Base-by-base conservation (phyloP, 768 basidiomycete species). In the Mycena polygramma region DNA sequence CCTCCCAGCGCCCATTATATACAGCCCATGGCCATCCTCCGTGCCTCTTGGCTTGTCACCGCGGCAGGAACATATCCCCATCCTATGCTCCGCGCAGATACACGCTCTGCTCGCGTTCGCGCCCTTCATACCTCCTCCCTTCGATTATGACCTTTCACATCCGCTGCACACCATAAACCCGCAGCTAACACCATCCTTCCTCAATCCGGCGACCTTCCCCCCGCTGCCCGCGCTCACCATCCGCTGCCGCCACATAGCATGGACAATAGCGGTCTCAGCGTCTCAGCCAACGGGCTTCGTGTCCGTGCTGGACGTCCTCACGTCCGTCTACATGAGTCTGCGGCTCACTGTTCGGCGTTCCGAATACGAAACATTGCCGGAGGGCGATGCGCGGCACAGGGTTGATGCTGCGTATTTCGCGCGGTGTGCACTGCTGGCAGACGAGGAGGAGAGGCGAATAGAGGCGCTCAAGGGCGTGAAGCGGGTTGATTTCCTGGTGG, bases 81-180 rank as follows among this genome's bases (percentile, higher is more conserved):
- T 63, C 39, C 55, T 53, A 30, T 76, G 76, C 57, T 75, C 77
- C 54, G 70, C 83, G 73, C 82, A 84, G 39, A 81, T 87, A 51
- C 84, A 87, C 69, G 78, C 78, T 55, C 77, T 83, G 53, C 82
- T 87, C 41, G 49, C 68, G 1, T 73, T 63, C 52, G 41, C 55
- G 37, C 72, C 72, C 7, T 68, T 67, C 51, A 13, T 55, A 0
- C 64, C 54, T 4, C 72, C 72, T 8, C 11, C 41, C 7, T 53
- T 73, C 43, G 13, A 53, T 41, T 70, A 62, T 57, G 68, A 73
- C 51, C 41, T 73, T n/a, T 17, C 65, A 7, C 68, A 63, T 1
- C 65, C 72, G 24, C 57, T 66, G 2, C 61, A 66, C 37, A 64
- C 62, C 36, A 57, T 73, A 41, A 65, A 57, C 53, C 5, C 66